Evolutionary conservation across 2,329 filamentous ascomycete genomes (phyloP).

Genomic region (Pezicula carpinea): DNA sequence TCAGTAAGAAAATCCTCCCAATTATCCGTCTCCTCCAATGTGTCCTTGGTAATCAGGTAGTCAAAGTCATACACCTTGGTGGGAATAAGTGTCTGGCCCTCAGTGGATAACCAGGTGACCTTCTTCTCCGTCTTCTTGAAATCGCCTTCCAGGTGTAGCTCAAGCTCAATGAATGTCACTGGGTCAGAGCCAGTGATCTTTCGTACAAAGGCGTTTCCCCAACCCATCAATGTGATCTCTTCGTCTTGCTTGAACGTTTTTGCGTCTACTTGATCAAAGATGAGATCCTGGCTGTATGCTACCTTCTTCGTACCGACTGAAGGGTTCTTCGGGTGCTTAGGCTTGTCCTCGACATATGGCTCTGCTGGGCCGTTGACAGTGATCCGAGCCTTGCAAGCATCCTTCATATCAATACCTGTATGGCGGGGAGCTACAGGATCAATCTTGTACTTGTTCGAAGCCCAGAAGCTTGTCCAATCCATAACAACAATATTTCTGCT

Average conservation of each 20-base stretch:
- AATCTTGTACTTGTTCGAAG: constrained; percentile 73
- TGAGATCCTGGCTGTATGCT: constrained; percentile 66
- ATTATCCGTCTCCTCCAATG: constrained; percentile 81
- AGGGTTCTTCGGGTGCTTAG: constrained; percentile 86
- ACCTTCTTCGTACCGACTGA: constrained; percentile 83
- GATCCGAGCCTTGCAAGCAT: constrained; percentile 63
- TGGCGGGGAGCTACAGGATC: constrained; percentile 72
- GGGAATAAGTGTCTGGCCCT: constrained; percentile 70
- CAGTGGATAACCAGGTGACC: constrained; percentile 83
- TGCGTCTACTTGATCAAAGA: constrained; percentile 84
- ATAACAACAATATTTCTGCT: constrained; percentile 79
- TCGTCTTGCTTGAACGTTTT: constrained; percentile 77
- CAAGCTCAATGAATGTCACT: constrained; percentile 69
- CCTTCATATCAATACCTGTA: constrained; percentile 66
- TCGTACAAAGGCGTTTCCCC: constrained; percentile 83
- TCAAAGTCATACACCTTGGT: constrained; percentile 93
- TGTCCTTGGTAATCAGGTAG: constrained; percentile 92
- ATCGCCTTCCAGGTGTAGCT: constrained; percentile 88
- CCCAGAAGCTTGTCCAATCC: constrained; percentile 75
- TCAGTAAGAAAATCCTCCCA: constrained; percentile 77
- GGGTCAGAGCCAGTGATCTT: constrained; percentile 54
- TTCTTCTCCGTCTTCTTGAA: constrained; percentile 97
- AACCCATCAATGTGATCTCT: constrained; percentile 94
- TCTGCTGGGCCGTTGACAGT: constrained; percentile 61
- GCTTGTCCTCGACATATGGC: constrained; percentile 67